phyloP scores from a whole-genome alignment of 2,329 filamentous ascomycete species.

The Alternaria sp. region DNA sequence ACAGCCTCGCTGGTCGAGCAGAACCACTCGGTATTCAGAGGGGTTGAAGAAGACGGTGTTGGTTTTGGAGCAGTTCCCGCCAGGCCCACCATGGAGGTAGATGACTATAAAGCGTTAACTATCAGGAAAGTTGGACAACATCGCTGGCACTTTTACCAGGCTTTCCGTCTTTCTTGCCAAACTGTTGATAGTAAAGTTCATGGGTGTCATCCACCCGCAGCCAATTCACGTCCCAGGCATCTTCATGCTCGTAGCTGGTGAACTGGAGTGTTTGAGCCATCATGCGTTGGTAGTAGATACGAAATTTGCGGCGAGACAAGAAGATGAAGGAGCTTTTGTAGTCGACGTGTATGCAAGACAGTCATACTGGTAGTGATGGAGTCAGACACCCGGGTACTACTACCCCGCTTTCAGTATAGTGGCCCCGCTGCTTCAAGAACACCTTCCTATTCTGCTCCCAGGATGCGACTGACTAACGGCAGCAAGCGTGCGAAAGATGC shows the following conservation, averaged over 20 bases:
- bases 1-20: conserved; percentile 57
- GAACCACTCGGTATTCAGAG: conserved; percentile 52
- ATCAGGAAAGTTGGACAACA: neutral
- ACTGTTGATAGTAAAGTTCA: conserved; percentile 49
- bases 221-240: conserved; percentile 43
- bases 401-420: conserved; percentile 19
- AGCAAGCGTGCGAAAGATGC: neutral
- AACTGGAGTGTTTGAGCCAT: conserved; percentile 23
- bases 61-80: conserved; percentile 43
- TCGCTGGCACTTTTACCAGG: conserved; percentile 34
- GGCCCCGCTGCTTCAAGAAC: conserved; percentile 7
- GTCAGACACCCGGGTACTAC: conserved; percentile 5
- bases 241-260: conserved; percentile 40
- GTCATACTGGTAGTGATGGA: neutral
- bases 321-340: neutral
- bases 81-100: conserved; percentile 56
- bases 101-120: conserved; percentile 35
- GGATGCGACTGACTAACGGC: neutral
- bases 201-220: conserved; percentile 46
- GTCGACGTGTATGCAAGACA: neutral
- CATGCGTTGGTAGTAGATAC: neutral
- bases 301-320: neutral
- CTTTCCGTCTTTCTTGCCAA: conserved; percentile 48
- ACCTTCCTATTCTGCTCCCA: conserved; percentile 8
- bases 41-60: conserved; percentile 56